Base-by-base conservation (phyloP, 2,329 filamentous ascomycete species). In the Exophiala mesophila region DNA sequence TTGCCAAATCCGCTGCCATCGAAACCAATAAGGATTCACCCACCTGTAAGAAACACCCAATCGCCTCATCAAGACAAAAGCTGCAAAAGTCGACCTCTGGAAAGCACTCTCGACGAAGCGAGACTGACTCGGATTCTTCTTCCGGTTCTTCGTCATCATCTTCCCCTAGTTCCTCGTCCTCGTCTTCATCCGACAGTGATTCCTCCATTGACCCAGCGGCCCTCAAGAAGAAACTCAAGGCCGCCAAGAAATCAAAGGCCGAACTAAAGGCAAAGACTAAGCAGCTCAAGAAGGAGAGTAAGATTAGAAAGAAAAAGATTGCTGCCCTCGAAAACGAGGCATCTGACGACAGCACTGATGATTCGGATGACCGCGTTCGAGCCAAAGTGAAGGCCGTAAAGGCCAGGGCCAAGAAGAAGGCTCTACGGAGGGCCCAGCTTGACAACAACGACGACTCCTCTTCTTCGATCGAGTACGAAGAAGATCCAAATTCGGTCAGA, bases 191-290 rank as follows among this genome's bases (percentile, higher is more conserved):
- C 3, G 44, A 44, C n/a, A 40, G 21, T 12, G 47, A 50, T 23
- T 39, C 33, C 24, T 43, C 43, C 26, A 36, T 39, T 16, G 41
- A 43, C 29, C 32, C 44, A 10, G 39, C 41, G 2, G 30, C 35
- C 9, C 43, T 45, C 20, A 46, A 43, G 32, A 44, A 53, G 29
- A 50, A 47, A 24, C 39, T 37, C 9, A 46, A 32, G 24, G 18
- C 17, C 12, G 23, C 12, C 18, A 47, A 47, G 30, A 41, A 34
- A 18, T 40, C 36, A 24, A 45, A 49, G 28, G 45, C 54, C 10
- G 46, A 50, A 28, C 37, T 42, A 12, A 36, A 50, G 15, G 43
- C 36, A 10, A 45, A 46, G 21, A 24, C 34, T 28, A 46, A 39
- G 19, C 33, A 41, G 10, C 23, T 37, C 10, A 43, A 46, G 29